Conservation (phyloP, 805 yeast species). For the Candida oleophila region DNA sequence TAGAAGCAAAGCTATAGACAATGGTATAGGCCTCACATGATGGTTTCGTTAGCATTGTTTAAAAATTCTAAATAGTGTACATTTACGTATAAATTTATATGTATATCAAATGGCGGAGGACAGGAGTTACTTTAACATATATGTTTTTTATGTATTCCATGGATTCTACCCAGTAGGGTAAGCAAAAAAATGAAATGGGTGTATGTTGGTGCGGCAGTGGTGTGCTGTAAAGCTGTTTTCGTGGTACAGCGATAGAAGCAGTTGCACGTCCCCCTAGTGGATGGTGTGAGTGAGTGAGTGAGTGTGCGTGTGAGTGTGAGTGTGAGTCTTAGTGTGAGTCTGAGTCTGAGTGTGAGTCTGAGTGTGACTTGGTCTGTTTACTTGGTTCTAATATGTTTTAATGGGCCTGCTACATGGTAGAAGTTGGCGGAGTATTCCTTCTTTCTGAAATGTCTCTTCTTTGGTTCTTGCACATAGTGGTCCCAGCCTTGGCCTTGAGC, state of each 20-base stretch:
- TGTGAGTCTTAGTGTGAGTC: neutral
- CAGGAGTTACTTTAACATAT: too few species aligned
- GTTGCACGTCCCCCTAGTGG: too few species aligned
- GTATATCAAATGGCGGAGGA: neutral
- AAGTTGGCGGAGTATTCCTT: constrained; percentile 77
- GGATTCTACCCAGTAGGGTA: too few species aligned
- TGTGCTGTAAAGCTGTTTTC: too few species aligned
- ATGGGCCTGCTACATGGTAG: constrained; percentile 62
- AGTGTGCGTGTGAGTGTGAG: neutral
- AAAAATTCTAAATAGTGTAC: neutral
- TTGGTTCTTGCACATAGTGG: constrained; percentile 79
- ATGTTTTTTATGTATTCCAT: too few species aligned
- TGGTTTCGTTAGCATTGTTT: too few species aligned
- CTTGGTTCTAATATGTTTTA: constrained; percentile 81
- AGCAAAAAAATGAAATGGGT: too few species aligned
- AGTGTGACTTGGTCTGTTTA: constrained; percentile 23
- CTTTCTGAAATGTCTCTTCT: constrained; percentile 66
- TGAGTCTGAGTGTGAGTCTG: neutral
- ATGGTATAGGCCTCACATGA: too few species aligned
- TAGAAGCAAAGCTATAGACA: too few species aligned
- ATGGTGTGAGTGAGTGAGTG: neutral
- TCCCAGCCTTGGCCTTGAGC: constrained; percentile 87
- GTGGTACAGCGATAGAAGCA: too few species aligned
- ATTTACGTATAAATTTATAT: neutral
- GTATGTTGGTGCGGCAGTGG: too few species aligned